Base-by-base conservation (phyloP, 441 rosid genomes). In the Euphorbia celastroides region DNA sequence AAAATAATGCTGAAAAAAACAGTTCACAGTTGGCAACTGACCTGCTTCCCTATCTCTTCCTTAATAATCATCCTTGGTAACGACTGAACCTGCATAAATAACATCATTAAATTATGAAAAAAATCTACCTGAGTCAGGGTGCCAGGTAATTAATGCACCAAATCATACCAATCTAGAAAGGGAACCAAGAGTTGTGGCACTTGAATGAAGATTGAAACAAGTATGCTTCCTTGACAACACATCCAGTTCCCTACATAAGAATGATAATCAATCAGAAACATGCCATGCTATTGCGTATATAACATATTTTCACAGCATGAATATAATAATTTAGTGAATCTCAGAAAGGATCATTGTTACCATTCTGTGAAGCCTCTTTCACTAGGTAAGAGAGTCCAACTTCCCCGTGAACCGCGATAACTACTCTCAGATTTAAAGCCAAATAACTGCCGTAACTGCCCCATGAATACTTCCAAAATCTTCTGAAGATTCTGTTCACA, bases 41-140 rank as follows among this genome's bases (percentile, higher is more conserved):
- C 98, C 91, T 88, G 95, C 83, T 92, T 94, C 82, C 98, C 97
- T 57, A 95, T 95, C 75, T 92, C 96, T 70, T 95, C 98, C 83
- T 71, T 87, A 71, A 92, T 95, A 70, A 92, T 95, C 97, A 95
- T 95, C 89, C 98, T 85, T 52, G 96, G 97, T 70, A 95, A 83
- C 42, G 98, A 92, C 71, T 87, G 96, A 75, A 95, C 99, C 97
- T 95, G 93, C 77, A 76, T 32, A 0, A 27, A 57, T 51, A 64
- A 65, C 70, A 38, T 74, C 57, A 67, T 74, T 67, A 75, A 20
- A 46, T 19, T 51, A 20, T 30, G 59, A 51, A 22, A 57, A 64
- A 7, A 38, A 54, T 44, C 31, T 41, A 70, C 27, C 32, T 20
- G 41, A 74, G 72, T 28, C 42, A 57, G 20, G 62, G 17, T 52